Evolutionary conservation across 495 filamentous ascomycete species (phyloP).

Genomic region (Aspergillus affinis): DNA sequence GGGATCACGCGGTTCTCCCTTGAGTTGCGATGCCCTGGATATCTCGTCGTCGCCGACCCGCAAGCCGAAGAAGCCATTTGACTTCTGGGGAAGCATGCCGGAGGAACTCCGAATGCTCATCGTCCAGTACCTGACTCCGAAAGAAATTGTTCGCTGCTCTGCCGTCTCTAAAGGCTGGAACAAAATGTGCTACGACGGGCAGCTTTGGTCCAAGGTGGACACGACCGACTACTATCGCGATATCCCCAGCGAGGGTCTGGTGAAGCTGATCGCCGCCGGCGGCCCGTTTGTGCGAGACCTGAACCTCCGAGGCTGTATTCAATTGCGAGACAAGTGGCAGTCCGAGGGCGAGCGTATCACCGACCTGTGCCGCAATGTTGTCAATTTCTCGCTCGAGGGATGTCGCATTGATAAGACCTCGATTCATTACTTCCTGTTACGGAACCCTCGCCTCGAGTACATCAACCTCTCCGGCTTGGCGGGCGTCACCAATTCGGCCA

Average conservation of each 20-base stretch:
- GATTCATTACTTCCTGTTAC: conserved; percentile 75
- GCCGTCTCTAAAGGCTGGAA: conserved; percentile 79
- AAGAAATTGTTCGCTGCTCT: conserved; percentile 79
- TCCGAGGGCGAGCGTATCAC: conserved; percentile 66
- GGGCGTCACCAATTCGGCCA: conserved; percentile 78
- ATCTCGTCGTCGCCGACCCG: conserved; percentile 18
- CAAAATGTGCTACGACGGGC: conserved; percentile 88
- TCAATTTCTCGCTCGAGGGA: conserved; percentile 83
- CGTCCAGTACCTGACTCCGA: conserved; percentile 72
- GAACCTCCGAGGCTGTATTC: conserved; percentile 76
- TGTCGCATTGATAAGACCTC: conserved; percentile 79
- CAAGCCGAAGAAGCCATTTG: conserved; percentile 51
- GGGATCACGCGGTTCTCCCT: conserved; percentile 38
- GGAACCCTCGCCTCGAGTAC: conserved; percentile 73
- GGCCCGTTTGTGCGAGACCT: conserved; percentile 90
- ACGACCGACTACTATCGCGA: conserved; percentile 82
- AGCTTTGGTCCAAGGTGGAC: conserved; percentile 85
- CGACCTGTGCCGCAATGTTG: conserved; percentile 79
- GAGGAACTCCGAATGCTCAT: conserved; percentile 78
- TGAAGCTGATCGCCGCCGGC: conserved; percentile 79
- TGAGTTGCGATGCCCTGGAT: conserved; percentile 33
- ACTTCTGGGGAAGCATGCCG: conserved; percentile 81
- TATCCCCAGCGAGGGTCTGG: conserved; percentile 78
- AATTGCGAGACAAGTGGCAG: conserved; percentile 76
- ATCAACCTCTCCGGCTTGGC: conserved; percentile 82